phyloP scores from a whole-genome alignment of 306 rosid species.

The Gastrolobium bilobum region DNA sequence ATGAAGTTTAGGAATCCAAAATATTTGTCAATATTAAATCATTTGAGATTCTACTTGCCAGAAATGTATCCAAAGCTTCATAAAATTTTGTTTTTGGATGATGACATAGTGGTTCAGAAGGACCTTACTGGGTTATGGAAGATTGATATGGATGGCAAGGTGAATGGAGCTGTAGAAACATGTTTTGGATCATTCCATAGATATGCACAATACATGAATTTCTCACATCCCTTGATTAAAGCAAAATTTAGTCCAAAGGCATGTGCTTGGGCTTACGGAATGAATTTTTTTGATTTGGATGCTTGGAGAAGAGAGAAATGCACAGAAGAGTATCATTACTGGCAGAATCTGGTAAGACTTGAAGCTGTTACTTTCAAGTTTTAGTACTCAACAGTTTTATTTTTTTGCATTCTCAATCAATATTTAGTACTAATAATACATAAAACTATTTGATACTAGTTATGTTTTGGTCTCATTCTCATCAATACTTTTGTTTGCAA shows the following conservation, averaged over 20 bases:
- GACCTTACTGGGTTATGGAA: conserved; percentile 73
- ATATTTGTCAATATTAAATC: conserved; percentile 67
- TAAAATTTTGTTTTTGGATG: conserved; percentile 67
- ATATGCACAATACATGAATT: conserved; percentile 73
- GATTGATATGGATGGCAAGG: conserved; percentile 76
- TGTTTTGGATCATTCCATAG: conserved; percentile 76
- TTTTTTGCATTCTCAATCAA: neutral
- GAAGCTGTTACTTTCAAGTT: neutral
- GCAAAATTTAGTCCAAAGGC: conserved; percentile 70
- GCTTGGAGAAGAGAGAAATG: conserved; percentile 75
- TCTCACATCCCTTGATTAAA: conserved; percentile 73
- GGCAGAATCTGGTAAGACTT: conserved; percentile 71
- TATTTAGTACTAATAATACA: neutral
- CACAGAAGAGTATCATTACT: conserved; percentile 72
- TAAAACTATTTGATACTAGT: too few relatives aligned
- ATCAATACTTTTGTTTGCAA: neutral
- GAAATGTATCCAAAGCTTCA: conserved; percentile 74
- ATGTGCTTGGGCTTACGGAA: conserved; percentile 77
- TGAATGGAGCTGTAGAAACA: conserved; percentile 77
- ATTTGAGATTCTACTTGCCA: conserved; percentile 73
- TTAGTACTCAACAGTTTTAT: neutral
- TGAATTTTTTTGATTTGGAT: conserved; percentile 77
- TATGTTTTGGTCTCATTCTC: neutral
- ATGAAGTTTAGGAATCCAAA: conserved; percentile 80
- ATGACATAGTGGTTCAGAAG: conserved; percentile 73